Base-by-base conservation (phyloP, 768 basidiomycete genomes). In the Leccinum subtestaceum region DNA sequence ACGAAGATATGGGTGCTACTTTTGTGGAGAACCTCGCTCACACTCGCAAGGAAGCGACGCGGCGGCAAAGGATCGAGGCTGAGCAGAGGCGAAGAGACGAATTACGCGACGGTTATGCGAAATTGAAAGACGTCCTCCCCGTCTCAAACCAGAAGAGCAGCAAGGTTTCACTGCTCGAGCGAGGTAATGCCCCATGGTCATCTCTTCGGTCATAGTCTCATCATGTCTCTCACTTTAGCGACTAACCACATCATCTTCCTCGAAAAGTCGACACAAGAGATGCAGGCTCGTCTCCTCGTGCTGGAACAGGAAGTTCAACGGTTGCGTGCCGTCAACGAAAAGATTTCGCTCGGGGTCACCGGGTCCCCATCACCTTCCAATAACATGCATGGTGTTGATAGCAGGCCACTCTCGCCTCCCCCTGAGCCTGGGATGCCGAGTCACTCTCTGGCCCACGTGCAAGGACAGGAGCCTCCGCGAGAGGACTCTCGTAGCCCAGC, bases 81-180 rank as follows among this genome's bases (percentile, higher is more conserved):
- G 91, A 93, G 73, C 90, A 95, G 77, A 80, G 92, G 48, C 81
- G 93, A 58, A 81, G 93, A 63, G 92, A 94, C 73, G 93, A 95
- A 74, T 80, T 95, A 60, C 82, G 93, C 60, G 93, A 95, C 68
- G 93, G 91, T 27, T 95, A 95, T 74, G 87, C 88, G 36, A 87
- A 88, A 69, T 78, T 95, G 73, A 93, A 92, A 75, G 91, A 93
- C 61, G 89, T 90, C 25, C 79, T 95, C 7, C 93, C 93, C 3
- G 81, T 88, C 55, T 90, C 89, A 12, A 93, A 92, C 74, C 91
- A 93, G 79, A 92, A 94, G 77, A 87, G 88, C 72, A 93, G 90
- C 77, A 95, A 95, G 71, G 90, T 93, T 17, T 91, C 89, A 25
- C 76, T 95, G 58, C 78, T 95, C 57, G 93, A 95, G 75, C 82